These are phyloP conservation scores for Fusarium ramigenum DNA, from an alignment of 2,329 filamentous ascomycete species.

Conservation along the genomic window DNA sequence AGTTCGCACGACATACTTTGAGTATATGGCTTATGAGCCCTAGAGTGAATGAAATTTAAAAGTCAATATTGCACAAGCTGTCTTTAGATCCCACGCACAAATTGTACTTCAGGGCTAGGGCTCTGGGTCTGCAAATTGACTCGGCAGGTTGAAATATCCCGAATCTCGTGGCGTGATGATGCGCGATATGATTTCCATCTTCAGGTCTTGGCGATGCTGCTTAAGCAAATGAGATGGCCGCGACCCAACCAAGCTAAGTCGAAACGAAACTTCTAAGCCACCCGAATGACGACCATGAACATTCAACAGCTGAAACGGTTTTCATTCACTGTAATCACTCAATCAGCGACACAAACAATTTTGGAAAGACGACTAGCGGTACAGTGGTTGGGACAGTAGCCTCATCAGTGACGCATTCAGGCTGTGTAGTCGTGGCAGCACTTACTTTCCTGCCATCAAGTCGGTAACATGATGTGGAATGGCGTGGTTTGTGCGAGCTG, in stretches of 20 bases:
- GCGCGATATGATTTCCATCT: not conserved
- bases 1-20: fast-evolving
- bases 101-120: not conserved
- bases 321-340: not conserved
- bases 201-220: slow-evolving; percentile 11
- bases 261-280: slow-evolving; percentile 30
- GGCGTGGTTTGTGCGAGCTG: not conserved
- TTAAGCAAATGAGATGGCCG: not conserved
- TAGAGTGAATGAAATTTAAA: not conserved
- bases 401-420: not conserved
- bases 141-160: not conserved
- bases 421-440: not conserved
- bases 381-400: not conserved
- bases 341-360: not conserved
- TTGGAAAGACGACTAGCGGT: not conserved
- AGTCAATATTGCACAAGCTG: not conserved
- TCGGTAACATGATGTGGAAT: not conserved
- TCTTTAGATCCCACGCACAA: too few species aligned
- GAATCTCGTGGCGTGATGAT: not conserved
- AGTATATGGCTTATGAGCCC: not conserved
- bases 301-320: not conserved
- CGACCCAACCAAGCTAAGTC: slow-evolving; percentile 1
- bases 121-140: not conserved
- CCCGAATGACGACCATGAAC: slow-evolving; percentile 27
- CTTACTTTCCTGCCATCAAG: not conserved